Percentiles rank a stretch among this genome's conserved stretches.
Evolutionary conservation across 495 filamentous ascomycete species (phyloP).

Genomic region (Aspergillus bertholletiae): DNA sequence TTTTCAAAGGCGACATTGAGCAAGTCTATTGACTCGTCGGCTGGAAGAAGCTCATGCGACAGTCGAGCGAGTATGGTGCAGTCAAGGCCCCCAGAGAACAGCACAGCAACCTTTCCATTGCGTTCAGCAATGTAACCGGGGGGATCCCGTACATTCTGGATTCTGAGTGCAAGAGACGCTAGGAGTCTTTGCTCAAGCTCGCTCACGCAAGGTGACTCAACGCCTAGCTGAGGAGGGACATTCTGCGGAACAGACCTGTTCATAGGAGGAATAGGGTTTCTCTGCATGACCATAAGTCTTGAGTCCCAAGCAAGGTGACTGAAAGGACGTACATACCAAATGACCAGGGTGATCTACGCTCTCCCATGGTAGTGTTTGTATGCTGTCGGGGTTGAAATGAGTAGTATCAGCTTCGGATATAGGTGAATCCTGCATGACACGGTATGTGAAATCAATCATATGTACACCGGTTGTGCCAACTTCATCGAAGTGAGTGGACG

Average conservation of each 20-base stretch:
- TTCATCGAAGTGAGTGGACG: conserved; percentile 61
- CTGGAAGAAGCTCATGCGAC: conserved; percentile 72
- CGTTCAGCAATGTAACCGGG: conserved; percentile 25
- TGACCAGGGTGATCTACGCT: conserved; percentile 21
- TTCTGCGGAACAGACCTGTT: conserved; percentile 50
- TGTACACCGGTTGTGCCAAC: conserved; percentile 80
- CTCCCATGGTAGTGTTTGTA: conserved; percentile 31
- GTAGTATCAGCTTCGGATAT: not conserved
- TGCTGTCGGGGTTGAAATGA: conserved; percentile 19
- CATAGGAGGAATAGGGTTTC: conserved; percentile 59
- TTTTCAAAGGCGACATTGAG: conserved; percentile 98
- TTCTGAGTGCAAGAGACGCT: conserved; percentile 61
- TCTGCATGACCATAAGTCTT: conserved; percentile 27
- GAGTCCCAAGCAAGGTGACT: not conserved
- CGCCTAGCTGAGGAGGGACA: conserved; percentile 34
- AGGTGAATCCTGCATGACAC: conserved; percentile 1
- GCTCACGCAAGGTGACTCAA: conserved; percentile 50
- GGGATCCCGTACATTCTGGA: conserved; percentile 64
- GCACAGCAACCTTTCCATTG: conserved; percentile 63
- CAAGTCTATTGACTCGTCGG: conserved; percentile 70
- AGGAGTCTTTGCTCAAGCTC: conserved; percentile 55
- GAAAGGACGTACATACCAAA: conserved; percentile 35
- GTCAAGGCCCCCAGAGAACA: conserved; percentile 94
- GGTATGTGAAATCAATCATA: conserved; percentile 50
- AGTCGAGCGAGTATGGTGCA: conserved; percentile 85